A percentile compares a stretch with the other conserved stretches of the same genome.
Evolutionary conservation across 2,329 filamentous ascomycete genomes (phyloP).

Genomic region (Fusarium sp.): DNA sequence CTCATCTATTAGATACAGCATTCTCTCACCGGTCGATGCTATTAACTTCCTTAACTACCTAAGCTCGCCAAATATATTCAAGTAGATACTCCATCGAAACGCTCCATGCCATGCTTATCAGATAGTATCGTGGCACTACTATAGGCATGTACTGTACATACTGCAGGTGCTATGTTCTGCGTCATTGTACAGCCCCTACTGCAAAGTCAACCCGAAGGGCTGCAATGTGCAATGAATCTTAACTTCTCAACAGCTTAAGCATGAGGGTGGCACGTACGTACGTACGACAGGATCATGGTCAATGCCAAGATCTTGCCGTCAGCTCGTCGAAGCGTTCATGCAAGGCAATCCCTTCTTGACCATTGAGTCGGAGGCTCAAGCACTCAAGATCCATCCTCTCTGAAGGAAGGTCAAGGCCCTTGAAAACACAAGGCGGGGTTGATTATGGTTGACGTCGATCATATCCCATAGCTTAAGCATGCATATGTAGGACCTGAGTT

Average conservation of each 20-base stretch:
- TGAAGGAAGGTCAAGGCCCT: not conserved
- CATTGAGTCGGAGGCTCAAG: not conserved
- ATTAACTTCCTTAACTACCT: not conserved
- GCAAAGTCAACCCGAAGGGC: not conserved
- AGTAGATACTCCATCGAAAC: not conserved
- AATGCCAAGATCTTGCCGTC: not conserved
- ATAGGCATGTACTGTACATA: not conserved
- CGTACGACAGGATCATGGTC: not conserved
- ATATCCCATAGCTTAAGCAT: not conserved
- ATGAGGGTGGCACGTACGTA: not conserved
- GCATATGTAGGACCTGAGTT: conserved; percentile 36
- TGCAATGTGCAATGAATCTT: not conserved
- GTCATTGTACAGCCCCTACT: not conserved
- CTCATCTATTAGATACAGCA: not conserved
- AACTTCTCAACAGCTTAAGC: not conserved
- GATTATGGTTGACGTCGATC: not conserved
- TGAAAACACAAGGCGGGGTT: not conserved
- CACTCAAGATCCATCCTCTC: not conserved
- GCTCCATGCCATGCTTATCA: not conserved
- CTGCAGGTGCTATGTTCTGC: not conserved
- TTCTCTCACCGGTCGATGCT: not conserved
- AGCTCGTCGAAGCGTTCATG: not conserved
- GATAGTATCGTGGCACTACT: not conserved
- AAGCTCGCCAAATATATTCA: not conserved
- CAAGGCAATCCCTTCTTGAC: not conserved